These are phyloP conservation scores for Coniferiporia weirii DNA, from an alignment of 1,284 basidiomycete species.

Conservation along the genomic window DNA sequence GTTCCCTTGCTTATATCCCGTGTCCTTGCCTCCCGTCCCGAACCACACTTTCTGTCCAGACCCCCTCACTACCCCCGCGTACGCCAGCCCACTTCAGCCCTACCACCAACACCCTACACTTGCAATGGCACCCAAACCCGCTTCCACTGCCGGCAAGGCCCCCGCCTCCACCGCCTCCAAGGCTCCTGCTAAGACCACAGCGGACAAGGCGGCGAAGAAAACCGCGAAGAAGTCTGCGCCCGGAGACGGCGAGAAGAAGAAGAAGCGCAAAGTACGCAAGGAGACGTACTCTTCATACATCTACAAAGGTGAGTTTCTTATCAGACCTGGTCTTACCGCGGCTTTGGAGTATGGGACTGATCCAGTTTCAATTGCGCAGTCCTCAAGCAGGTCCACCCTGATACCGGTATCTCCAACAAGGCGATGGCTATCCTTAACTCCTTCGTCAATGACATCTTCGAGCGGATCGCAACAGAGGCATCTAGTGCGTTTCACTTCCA, in stretches of 20 bases:
- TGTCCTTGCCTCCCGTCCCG: neutral
- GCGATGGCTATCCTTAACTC: conserved; percentile 94
- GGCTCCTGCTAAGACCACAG: conserved; percentile 70
- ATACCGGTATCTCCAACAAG: conserved; percentile 97
- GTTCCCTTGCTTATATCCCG: neutral
- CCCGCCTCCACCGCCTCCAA: conserved; percentile 75
- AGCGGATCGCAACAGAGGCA: conserved; percentile 87
- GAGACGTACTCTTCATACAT: conserved; percentile 94
- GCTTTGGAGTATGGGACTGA: conserved; percentile 8
- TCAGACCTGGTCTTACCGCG: conserved; percentile 17
- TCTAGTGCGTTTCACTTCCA: conserved; percentile 50
- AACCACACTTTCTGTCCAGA: conserved; percentile 4
- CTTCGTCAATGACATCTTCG: conserved; percentile 91
- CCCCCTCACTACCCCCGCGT: neutral
- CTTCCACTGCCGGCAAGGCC: conserved; percentile 78
- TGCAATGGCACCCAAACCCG: conserved; percentile 74
- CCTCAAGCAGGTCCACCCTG: conserved; percentile 90
- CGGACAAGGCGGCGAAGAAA: conserved; percentile 70
- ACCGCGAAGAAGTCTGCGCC: conserved; percentile 63
- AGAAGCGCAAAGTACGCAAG: conserved; percentile 83
- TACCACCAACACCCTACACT: conserved; percentile 18
- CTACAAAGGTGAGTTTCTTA: conserved; percentile 73
- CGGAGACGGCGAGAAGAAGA: conserved; percentile 76
- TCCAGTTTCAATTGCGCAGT: conserved; percentile 37
- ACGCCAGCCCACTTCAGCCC: conserved; percentile 21